phyloP scores from a whole-genome alignment of 768 basidiomycete species.

The Suillus americanus region DNA sequence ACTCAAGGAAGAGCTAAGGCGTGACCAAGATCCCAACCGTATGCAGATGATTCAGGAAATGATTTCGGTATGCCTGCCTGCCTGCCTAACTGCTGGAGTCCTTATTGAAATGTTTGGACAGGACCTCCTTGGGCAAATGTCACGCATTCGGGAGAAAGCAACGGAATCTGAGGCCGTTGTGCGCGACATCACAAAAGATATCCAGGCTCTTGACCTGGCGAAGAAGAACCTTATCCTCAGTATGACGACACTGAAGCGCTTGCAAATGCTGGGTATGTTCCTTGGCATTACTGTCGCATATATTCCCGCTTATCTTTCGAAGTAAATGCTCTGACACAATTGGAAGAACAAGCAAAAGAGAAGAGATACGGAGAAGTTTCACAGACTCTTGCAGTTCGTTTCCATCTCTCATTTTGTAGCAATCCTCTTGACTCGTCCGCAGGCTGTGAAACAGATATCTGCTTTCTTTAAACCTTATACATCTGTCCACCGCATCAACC shows the following conservation, averaged over 20 bases:
- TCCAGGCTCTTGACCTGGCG: conserved; percentile 89
- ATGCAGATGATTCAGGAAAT: conserved; percentile 95
- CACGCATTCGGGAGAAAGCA: conserved; percentile 92
- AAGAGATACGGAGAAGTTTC: conserved; percentile 83
- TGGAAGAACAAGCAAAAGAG: conserved; percentile 76
- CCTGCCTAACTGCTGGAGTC: not conserved
- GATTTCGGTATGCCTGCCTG: conserved; percentile 69
- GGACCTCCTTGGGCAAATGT: conserved; percentile 96
- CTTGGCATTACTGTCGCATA: not conserved
- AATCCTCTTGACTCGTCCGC: conserved; percentile 3
- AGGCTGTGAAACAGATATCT: conserved; percentile 90
- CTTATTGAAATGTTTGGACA: conserved; percentile 31
- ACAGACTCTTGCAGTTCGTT: conserved; percentile 68
- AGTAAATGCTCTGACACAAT: conserved; percentile 83
- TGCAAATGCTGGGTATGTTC: conserved; percentile 89
- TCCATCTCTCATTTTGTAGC: not conserved
- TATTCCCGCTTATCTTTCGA: conserved; percentile 7
- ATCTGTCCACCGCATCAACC: conserved; percentile 72
- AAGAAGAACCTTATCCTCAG: conserved; percentile 90
- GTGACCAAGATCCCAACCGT: conserved; percentile 81
- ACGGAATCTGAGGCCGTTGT: conserved; percentile 97
- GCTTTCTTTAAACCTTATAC: conserved; percentile 77
- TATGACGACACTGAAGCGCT: conserved; percentile 85
- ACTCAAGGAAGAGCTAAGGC: conserved; percentile 65
- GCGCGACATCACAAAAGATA: conserved; percentile 92